Percentiles rank a stretch among this genome's conserved stretches.
These are phyloP conservation scores for Blastobotrys proliferans DNA, from an alignment of 1,139 yeast genomes.

Conservation along the genomic window DNA sequence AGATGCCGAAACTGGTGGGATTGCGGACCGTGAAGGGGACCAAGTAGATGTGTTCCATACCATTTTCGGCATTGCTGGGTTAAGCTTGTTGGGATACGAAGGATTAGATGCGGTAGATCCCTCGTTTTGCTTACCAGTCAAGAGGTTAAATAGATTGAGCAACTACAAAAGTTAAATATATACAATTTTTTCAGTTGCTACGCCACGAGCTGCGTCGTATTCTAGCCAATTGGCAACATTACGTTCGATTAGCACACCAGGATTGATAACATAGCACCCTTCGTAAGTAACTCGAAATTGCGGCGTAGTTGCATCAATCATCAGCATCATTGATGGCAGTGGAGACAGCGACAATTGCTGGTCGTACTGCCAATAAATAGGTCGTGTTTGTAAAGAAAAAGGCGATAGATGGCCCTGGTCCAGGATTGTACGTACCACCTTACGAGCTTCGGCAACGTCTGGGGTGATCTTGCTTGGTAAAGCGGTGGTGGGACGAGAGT, in stretches of 20 bases:
- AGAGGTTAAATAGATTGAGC: slow-evolving; percentile 33
- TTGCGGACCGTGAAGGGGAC: slow-evolving; percentile 87
- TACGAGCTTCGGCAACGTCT: slow-evolving; percentile 63
- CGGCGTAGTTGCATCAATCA: slow-evolving; percentile 68
- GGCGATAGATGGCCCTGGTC: slow-evolving; percentile 91
- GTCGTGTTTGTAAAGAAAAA: slow-evolving; percentile 55
- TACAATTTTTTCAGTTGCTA: slow-evolving; percentile 21
- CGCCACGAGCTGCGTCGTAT: slow-evolving; percentile 48
- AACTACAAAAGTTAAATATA: slow-evolving; percentile 16
- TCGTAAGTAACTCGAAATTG: slow-evolving; percentile 72
- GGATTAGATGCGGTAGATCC: slow-evolving; percentile 68
- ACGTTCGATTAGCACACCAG: slow-evolving; percentile 51
- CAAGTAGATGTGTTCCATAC: slow-evolving; percentile 94
- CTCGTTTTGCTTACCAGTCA: slow-evolving; percentile 72
- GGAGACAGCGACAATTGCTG: slow-evolving; percentile 70
- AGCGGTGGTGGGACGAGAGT: slow-evolving; percentile 8
- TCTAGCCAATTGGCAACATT: slow-evolving; percentile 60
- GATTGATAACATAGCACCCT: slow-evolving; percentile 76
- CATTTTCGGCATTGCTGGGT: slow-evolving; percentile 81
- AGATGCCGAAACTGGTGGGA: slow-evolving; percentile 77
- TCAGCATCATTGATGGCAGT: slow-evolving; percentile 51
- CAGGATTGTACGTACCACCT: slow-evolving; percentile 68
- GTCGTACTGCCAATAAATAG: slow-evolving; percentile 68
- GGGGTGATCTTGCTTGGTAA: slow-evolving; percentile 21
- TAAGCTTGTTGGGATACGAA: slow-evolving; percentile 65